Percentiles rank a stretch among this genome's conserved stretches.
phyloP scores from a whole-genome alignment of 73 alveolate species.

The Tetrahymena borealis region DNA sequence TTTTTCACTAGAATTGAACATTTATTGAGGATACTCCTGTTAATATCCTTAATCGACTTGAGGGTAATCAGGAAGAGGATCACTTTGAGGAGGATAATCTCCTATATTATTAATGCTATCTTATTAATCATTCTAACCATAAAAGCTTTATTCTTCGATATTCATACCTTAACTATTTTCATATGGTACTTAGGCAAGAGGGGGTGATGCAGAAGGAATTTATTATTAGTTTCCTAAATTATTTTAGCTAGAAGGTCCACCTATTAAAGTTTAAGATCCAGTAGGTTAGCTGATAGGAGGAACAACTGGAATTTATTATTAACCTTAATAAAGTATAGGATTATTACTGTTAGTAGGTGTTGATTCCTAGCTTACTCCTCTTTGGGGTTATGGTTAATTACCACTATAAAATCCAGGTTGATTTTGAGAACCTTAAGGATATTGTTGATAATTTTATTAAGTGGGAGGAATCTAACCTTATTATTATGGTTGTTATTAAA shows the following conservation, averaged over 20 bases:
- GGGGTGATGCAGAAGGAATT: neutral
- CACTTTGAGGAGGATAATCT: neutral
- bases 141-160: neutral
- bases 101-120: neutral
- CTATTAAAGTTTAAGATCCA: neutral
- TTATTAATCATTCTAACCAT: neutral
- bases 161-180: neutral
- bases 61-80: neutral
- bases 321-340: neutral
- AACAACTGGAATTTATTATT: neutral
- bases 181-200: neutral
- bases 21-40: neutral
- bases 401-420: neutral
- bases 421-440: neutral
- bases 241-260: neutral
- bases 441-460: neutral
- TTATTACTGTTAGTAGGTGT: neutral
- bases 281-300: neutral
- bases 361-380: neutral
- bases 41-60: neutral
- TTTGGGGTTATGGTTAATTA: neutral
- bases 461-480: neutral
- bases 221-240: neutral
- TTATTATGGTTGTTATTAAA: neutral
- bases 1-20: neutral